These are phyloP conservation scores for Taiwanofungus camphoratus DNA, from an alignment of 1,284 basidiomycete genomes.

Conservation along the genomic window DNA sequence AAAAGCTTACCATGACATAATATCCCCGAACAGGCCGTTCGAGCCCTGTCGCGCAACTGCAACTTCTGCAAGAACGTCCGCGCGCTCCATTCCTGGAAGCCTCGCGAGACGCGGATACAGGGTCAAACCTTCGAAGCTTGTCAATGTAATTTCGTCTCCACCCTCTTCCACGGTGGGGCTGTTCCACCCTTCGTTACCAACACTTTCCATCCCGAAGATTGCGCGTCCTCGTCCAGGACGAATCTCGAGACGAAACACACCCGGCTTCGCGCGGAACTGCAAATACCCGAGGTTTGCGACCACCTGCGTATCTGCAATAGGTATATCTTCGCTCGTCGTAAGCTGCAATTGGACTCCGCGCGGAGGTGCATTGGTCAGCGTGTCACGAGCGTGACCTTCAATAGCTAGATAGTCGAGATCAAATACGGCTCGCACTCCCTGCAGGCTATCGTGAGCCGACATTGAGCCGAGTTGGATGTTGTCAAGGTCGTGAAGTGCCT, in stretches of 20 bases:
- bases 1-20: constrained; percentile 44
- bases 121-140: constrained; percentile 84
- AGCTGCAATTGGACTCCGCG: constrained; percentile 85
- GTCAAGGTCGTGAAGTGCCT: constrained; percentile 91
- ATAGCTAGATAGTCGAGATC: constrained; percentile 88
- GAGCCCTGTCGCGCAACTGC: constrained; percentile 23
- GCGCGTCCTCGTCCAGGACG: constrained; percentile 77
- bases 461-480: constrained; percentile 84
- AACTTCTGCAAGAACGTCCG: constrained; percentile 62
- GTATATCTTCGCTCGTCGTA: constrained; percentile 38
- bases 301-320: constrained; percentile 80
- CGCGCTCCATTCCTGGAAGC: constrained; percentile 71
- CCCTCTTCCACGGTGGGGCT: constrained; percentile 61
- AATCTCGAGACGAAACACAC: constrained; percentile 80
- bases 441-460: constrained; percentile 43
- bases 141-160: constrained; percentile 72
- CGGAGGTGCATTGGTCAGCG: constrained; percentile 56
- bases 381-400: constrained; percentile 89
- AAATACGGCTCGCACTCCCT: constrained; percentile 76
- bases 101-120: constrained; percentile 79
- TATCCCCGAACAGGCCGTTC: constrained; percentile 36
- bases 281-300: constrained; percentile 96
- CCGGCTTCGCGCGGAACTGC: constrained; percentile 92
- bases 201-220: constrained; percentile 79
- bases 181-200: constrained; percentile 80